Evolutionary conservation across 2,329 filamentous ascomycete species (phyloP), one percentile per base, ranked within the genome.

Genomic region (Alternaria arbusti): DNA sequence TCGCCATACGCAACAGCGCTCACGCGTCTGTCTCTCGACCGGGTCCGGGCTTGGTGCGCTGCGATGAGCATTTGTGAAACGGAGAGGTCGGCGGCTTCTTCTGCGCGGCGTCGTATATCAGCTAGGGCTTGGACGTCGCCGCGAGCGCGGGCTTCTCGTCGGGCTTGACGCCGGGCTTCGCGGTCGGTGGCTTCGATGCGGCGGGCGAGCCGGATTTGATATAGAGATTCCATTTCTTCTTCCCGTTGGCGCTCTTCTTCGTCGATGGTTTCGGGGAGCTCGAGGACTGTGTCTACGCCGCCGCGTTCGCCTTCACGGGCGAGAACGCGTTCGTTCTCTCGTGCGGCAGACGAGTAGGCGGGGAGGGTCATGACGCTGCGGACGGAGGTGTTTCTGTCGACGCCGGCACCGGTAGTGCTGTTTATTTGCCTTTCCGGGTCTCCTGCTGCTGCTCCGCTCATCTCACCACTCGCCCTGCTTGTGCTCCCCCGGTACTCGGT

Each of bases 331-430:
- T 99, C 96, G 49, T 88, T 90, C 20, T 91, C 90, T 54, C 88
- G 86, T 0, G 93, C 88, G 26, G 88, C 88, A 15, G 86, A 87
- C 3, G 91, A 90, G 79, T 99, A 99, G 0, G 92, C 87, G 0
- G 96, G 96, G 3, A 99, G 83, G 0, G 96, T 98, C 87, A 97
- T 96, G 59, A 98, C 89, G n/a, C 93, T 97, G 59, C 95, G 90
- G 49, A 98, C 86, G 9, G 93, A 96, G 1, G 92, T 94, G 72
- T 95, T 91, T 30, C 95, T 88, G 76, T 95, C 92, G 12, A 97
- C 88, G 5, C 81, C 83, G 23, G 68, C 73, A 1, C 78, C 81
- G 63, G 78, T 79, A 25, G 32, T 60, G 66, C 64, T 70, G 30
- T 66, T 57, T 30, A 74, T 69, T 25, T 74, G 70, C 32, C 75